Conservation (phyloP, 495 filamentous ascomycete species). For the Trichoderma virens region DNA sequence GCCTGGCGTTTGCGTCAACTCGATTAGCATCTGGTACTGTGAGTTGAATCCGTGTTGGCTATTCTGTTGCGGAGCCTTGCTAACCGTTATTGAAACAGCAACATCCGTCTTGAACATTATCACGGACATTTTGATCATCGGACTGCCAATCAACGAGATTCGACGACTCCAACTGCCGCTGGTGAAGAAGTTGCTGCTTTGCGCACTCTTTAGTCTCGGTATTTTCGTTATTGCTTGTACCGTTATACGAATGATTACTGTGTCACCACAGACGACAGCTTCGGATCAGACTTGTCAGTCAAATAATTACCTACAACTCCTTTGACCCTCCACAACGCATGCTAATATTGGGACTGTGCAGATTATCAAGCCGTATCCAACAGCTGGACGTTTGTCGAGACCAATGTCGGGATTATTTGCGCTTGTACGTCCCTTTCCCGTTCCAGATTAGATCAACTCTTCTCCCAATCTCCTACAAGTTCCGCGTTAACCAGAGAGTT, state of each 20-base stretch:
- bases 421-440: background rate
- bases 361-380: conserved; percentile 5
- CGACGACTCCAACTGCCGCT: background rate
- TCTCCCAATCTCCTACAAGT: background rate
- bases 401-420: conserved; percentile 5
- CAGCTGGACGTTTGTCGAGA: conserved; percentile 2
- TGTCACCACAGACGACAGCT: background rate
- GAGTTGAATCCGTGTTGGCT: background rate
- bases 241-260: background rate
- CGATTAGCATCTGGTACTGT: conserved; percentile 6
- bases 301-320: background rate
- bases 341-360: background rate
- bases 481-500: background rate
- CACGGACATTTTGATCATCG: background rate
- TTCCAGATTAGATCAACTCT: background rate
- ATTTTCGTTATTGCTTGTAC: background rate
- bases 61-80: no score
- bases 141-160: background rate
- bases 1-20: conserved; percentile 4
- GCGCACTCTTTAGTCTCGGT: background rate
- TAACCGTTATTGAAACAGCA: background rate
- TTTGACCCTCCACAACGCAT: background rate
- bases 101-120: background rate
- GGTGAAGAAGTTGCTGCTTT: background rate
- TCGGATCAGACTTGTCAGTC: background rate